Base-by-base conservation (phyloP, 2,329 filamentous ascomycete species). In the Zymoseptoria tritici region DNA sequence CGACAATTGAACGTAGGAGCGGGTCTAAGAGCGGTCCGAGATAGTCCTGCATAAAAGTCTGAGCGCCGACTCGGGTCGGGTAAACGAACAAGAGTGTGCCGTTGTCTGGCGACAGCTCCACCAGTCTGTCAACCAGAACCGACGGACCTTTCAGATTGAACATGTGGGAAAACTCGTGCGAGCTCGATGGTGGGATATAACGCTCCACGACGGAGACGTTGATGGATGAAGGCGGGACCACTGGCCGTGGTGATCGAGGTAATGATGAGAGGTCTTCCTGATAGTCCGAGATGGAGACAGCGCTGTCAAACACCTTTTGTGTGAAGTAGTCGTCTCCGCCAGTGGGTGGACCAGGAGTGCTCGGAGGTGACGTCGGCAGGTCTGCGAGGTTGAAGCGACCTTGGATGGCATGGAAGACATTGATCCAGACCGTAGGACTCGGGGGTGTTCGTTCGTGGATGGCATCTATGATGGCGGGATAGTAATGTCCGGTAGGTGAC, bases 81-180 rank as follows among this genome's bases (percentile, higher is more conserved):
- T 87, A 87, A 51, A 87, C 79, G 69, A 87, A 83, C 5, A 86
- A 71, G 9, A 87, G 73, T n/a, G 77, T 79, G 52, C 85, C 84
- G 24, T 80, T 78, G 42, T 82, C 71, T 0, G 80, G 75, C 0
- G 83, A 84, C 0, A 87, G 76, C 67, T 87, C 85, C 24, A 78
- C 75, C 21, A 87, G 73, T 21, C 85, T 81, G 67, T 87, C 84
- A 49, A 84, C 79, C 1, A 87, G 75, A 54, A 84, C 76, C 0
- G 84, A 87, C 2, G 79, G 79, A 4, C 81, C 80, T 52, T 75
- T 77, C 2, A 78, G 73, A 16, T 75, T 77, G 70, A 86, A 86
- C 67, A 87, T 79, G 63, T 84, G 80, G 31, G 76, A 72, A 60
- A 84, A 85, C 67, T 87, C 85, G 64, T 82, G 78, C 0, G 74